A percentile compares a stretch with the other conserved stretches of the same genome.
phyloP scores from a whole-genome alignment of 345 rosid species.

The Populus pruinosa region DNA sequence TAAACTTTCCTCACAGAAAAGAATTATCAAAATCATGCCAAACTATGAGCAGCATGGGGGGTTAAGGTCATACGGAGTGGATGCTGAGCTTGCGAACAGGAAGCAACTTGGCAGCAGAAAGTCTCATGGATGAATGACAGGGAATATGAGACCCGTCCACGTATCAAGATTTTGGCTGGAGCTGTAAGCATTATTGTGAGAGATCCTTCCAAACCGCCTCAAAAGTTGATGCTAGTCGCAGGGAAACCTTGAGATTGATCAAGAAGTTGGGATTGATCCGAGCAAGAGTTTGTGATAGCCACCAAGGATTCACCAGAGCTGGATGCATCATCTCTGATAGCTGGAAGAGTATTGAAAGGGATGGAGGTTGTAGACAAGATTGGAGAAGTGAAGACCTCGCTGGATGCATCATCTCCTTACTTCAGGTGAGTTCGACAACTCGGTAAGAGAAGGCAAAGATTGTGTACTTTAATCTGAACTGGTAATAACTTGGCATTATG shows the following conservation, averaged over 20 bases:
- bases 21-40: constrained; percentile 83
- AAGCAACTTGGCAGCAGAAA: constrained; percentile 39
- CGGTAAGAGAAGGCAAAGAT: too few species aligned
- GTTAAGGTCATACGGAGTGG: constrained; percentile 78
- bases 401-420: constrained; percentile 83
- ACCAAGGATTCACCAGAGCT: constrained; percentile 72
- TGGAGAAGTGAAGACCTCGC: constrained; percentile 67
- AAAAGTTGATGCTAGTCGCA: constrained; percentile 77
- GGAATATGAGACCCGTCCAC: constrained; percentile 37
- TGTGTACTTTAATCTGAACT: too few species aligned
- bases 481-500: neutral
- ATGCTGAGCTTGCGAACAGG: constrained; percentile 71
- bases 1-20: constrained; percentile 32
- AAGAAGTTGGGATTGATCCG: constrained; percentile 57
- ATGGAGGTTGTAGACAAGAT: constrained; percentile 66
- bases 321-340: constrained; percentile 63
- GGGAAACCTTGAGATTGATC: constrained; percentile 59
- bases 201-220: constrained; percentile 75
- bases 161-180: constrained; percentile 55
- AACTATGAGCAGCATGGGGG: constrained; percentile 85
- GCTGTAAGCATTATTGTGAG: constrained; percentile 69
- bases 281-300: constrained; percentile 77
- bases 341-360: constrained; percentile 80
- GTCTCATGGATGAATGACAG: constrained; percentile 61
- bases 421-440: constrained; percentile 54